A percentile compares a stretch with the other conserved stretches of the same genome.
These are phyloP conservation scores for Arthrobotrys sphaeroides DNA, from an alignment of 2,329 filamentous ascomycete genomes.

Conservation along the genomic window DNA sequence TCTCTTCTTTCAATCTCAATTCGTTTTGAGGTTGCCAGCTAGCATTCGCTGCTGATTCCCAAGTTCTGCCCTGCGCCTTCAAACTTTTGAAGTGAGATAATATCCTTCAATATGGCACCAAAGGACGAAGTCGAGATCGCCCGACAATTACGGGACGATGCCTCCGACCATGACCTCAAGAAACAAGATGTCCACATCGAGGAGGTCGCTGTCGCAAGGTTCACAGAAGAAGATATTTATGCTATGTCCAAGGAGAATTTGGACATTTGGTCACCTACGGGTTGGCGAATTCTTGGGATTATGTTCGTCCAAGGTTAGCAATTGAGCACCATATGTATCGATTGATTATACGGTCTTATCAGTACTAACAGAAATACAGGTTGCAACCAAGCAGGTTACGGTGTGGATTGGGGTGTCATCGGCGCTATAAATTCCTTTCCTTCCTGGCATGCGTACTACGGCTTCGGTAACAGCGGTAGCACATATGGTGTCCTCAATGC, in stretches of 20 bases:
- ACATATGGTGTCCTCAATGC: conserved; percentile 64
- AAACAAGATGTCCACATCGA: conserved; percentile 60
- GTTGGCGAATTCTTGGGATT: conserved; percentile 62
- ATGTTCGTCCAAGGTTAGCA: conserved; percentile 59
- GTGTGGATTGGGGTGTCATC: conserved; percentile 66
- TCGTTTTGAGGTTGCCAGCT: conserved; percentile 38
- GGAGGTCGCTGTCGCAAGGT: conserved; percentile 63
- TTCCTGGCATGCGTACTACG: conserved; percentile 64
- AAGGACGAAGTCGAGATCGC: conserved; percentile 55
- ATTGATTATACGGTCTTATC: not conserved
- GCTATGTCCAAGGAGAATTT: conserved; percentile 63
- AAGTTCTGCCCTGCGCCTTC: not conserved
- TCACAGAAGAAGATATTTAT: conserved; percentile 65
- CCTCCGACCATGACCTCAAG: conserved; percentile 59
- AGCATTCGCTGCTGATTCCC: conserved; percentile 8
- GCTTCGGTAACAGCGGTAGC: conserved; percentile 62
- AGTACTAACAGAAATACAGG: conserved; percentile 61
- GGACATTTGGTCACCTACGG: conserved; percentile 62
- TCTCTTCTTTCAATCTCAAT: conserved; percentile 36
- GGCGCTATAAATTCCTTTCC: conserved; percentile 63
- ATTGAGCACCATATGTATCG: not conserved
- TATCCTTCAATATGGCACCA: conserved; percentile 28
- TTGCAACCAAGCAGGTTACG: conserved; percentile 65
- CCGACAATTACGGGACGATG: conserved; percentile 58
- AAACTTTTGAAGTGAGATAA: not conserved